Evolutionary conservation across 257 asterid genomes (phyloP), one percentile per base, ranked within the genome.

Genomic region (Solanum pennellii): DNA sequence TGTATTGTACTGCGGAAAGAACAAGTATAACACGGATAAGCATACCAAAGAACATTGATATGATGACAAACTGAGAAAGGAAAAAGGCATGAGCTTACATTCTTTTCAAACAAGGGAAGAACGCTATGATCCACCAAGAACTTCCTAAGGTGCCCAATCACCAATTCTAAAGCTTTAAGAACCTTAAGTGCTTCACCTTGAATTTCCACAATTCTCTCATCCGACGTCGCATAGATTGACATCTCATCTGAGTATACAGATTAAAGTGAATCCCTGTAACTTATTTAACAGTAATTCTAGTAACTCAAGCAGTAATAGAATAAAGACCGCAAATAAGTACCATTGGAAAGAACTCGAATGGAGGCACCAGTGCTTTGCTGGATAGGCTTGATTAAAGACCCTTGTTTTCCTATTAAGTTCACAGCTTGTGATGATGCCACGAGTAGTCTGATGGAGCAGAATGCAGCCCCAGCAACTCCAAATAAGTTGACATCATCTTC

Each of bases 121-220:
- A 96, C 95, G 62, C 93, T 93, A 9, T 93, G 97, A 93, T 96
- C 99, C 83, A 96, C 98, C 91, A 96, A 88, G 86, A 96, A 96
- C 90, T 93, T 95, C 87, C 99, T 94, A 77, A 96, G 93, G 84
- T 95, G 99, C 59, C 94, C 93, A 76, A 96, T 91, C 69, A 95
- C 98, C 86, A 95, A 95, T 89, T 94, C 98, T 88, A 95, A 88
- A 35, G 98, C 99, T 89, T 90, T 93, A 29, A 93, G 94, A 87
- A 96, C 98, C 90, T 96, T 95, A 82, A 89, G 86, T 86, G 93
- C 93, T 90, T 96, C 99, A 42, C 98, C 99, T 87, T 95, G 98
- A 89, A 96, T 82, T 89, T 96, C 99, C 66, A 95, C 96, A 85
- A 94, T 87, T 91, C 96, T 92, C 94, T 96, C 99, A 49, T 93